A percentile compares a stretch with the other conserved stretches of the same genome.
These are phyloP conservation scores for Annulohypoxylon nitens DNA, from an alignment of 495 filamentous ascomycete genomes.

Conservation along the genomic window DNA sequence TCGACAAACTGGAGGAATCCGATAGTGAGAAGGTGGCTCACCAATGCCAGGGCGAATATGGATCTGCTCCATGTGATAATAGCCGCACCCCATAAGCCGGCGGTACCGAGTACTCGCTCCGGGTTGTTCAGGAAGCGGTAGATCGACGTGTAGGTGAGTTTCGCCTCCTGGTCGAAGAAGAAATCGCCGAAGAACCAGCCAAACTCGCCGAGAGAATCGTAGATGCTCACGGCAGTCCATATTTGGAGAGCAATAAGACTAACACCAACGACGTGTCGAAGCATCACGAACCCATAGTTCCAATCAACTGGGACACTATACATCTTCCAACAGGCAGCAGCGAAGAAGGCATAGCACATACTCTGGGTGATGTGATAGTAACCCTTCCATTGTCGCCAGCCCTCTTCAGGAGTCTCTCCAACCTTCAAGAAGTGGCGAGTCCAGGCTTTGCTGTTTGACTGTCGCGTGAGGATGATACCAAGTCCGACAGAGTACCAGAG, in stretches of 20 bases:
- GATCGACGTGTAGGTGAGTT: slow-evolving; percentile 95
- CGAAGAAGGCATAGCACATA: slow-evolving; percentile 88
- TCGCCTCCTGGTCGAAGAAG: slow-evolving; percentile 88
- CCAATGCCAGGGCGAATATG: slow-evolving; percentile 84
- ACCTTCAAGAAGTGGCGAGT: slow-evolving; percentile 98
- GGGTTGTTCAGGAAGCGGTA: slow-evolving; percentile 99
- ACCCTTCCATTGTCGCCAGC: slow-evolving; percentile 98
- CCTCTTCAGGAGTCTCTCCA: slow-evolving; percentile 88
- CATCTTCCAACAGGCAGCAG: slow-evolving; percentile 96
- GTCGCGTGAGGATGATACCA: slow-evolving; percentile 83
- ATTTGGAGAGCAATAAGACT: slow-evolving; percentile 87
- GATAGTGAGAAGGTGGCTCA: slow-evolving; percentile 86
- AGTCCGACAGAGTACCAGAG: slow-evolving; percentile 93
- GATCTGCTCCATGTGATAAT: slow-evolving; percentile 89
- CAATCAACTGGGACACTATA: slow-evolving; percentile 87
- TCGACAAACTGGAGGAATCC: slow-evolving; percentile 94
- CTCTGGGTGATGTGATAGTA: slow-evolving; percentile 92
- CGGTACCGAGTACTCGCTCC: slow-evolving; percentile 91
- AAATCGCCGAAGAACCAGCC: slow-evolving; percentile 99
- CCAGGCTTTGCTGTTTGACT: slow-evolving; percentile 92
- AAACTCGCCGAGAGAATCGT: slow-evolving; percentile 96
- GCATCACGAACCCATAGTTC: slow-evolving; percentile 82
- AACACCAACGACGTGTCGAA: slow-evolving; percentile 86
- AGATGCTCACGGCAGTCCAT: slow-evolving; percentile 94
- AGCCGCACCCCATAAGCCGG: slow-evolving; percentile 95